Conservation (phyloP, 345 rosid species). For the Mercurialis annua region DNA sequence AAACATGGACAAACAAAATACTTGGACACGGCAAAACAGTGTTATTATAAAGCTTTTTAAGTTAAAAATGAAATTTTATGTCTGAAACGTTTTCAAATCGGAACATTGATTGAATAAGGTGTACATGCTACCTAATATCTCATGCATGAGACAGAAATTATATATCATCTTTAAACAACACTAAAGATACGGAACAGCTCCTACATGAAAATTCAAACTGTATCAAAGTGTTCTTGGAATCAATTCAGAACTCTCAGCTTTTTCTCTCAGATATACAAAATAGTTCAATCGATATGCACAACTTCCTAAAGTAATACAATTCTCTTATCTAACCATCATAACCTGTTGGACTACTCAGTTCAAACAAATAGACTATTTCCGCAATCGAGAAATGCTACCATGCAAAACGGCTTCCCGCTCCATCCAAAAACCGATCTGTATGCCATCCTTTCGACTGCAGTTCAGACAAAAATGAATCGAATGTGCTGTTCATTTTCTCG, state of each 20-base stretch:
- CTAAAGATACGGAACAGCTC: no score
- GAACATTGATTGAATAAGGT: no score
- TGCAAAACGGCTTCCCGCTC: slow-evolving; percentile 76
- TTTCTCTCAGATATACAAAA: not conserved
- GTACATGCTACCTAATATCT: no score
- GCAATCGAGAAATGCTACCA: slow-evolving; percentile 30
- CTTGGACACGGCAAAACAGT: no score
- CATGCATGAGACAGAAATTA: no score
- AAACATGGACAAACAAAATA: no score
- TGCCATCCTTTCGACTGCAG: slow-evolving; percentile 88
- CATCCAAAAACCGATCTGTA: slow-evolving; percentile 82
- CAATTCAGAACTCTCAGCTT: not conserved
- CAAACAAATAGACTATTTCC: not conserved
- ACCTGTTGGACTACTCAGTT: slow-evolving; percentile 6
- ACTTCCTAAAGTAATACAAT: not conserved
- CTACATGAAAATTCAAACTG: not conserved
- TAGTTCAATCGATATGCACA: not conserved
- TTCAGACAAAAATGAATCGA: slow-evolving; percentile 52
- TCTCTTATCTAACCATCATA: not conserved
- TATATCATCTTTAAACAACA: no score
- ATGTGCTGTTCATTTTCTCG: slow-evolving; percentile 51
- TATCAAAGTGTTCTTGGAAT: not conserved
- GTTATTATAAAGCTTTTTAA: no score
- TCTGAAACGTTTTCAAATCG: no score
- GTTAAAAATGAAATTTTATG: no score